These are phyloP conservation scores for Saccharomyces eubayanus DNA, from an alignment of 805 yeast genomes.

Conservation along the genomic window DNA sequence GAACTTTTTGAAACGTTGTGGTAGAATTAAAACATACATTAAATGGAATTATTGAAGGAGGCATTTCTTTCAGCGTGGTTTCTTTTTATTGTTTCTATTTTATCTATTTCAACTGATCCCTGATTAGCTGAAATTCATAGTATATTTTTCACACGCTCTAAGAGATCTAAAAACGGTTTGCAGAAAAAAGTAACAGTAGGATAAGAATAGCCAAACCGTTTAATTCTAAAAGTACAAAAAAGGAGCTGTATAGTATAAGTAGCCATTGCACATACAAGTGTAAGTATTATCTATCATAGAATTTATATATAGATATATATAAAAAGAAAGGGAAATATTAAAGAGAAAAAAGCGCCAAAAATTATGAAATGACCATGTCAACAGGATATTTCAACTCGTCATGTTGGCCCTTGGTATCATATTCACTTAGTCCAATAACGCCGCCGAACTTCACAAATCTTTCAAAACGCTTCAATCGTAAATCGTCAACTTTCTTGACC, in stretches of 20 bases:
- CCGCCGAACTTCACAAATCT: conserved; percentile 37
- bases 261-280: neutral
- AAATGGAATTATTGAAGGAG: neutral
- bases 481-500: conserved; percentile 35
- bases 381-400: conserved; percentile 21
- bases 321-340: neutral
- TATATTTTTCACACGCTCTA: neutral
- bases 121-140: neutral
- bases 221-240: neutral
- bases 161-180: neutral
- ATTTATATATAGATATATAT: neutral
- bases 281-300: neutral
- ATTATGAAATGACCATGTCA: conserved; percentile 5
- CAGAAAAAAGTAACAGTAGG: neutral
- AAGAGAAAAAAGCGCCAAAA: neutral
- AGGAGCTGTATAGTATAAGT: neutral
- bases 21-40: neutral
- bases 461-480: conserved; percentile 33
- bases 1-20: neutral
- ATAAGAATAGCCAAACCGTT: neutral
- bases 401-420: conserved; percentile 37
- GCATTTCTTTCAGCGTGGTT: neutral
- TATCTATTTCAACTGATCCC: neutral
- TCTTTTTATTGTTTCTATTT: neutral
- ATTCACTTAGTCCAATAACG: conserved; percentile 47